Base-by-base conservation (phyloP, 805 yeast species). In the Sungouiozyma ichnusensis region DNA sequence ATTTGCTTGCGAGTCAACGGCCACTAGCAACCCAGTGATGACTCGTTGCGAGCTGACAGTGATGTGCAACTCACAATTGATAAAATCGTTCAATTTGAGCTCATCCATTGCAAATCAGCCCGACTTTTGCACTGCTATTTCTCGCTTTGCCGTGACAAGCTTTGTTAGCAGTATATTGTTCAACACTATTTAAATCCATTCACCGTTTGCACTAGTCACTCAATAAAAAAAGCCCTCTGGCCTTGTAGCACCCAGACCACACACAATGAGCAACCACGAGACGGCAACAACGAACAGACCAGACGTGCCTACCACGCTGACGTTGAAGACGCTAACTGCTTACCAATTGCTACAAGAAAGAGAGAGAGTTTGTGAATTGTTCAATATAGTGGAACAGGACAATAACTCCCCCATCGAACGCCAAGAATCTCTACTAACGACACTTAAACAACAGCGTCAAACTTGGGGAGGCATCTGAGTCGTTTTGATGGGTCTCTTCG, bases 1-100 rank as follows among this genome's bases (percentile, higher is more conserved):
- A 42, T 71, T 71, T 16, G 65, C 54, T 42, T 67, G 68, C 27
- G 70, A 69, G 47, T 71, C 76, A 3, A 67, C 51, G 1, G 75
- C 70, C 11, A 69, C 63, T 13, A 71, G 50, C 4, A 54, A 49
- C 0, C 76, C 76, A 6, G 47, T 44, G 9, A 71, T 42, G 1
- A 46, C 36, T 17, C 74, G 46, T 1, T 64, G 63, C 35, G 65
- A 67, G 3, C 55, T 54, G 20, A 62, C 54, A 0, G 66, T 60
- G 4, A 71, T 58, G 18, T 62, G 55, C 24, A 70, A 62, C 3
- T 57, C 42, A 4, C 65, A 56, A 3, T 60, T 55, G 3, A 66
- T 51, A 20, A 54, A 49, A 44, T 58, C 59, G 14, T 48, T 49
- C 27, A 58, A 36, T 8, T 38, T 39, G 14, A 51, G 35, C 1